Evolutionary conservation across 305 asterid species (phyloP), one percentile per base, ranked within the genome.

Genomic region (Fraxinus floribunda): DNA sequence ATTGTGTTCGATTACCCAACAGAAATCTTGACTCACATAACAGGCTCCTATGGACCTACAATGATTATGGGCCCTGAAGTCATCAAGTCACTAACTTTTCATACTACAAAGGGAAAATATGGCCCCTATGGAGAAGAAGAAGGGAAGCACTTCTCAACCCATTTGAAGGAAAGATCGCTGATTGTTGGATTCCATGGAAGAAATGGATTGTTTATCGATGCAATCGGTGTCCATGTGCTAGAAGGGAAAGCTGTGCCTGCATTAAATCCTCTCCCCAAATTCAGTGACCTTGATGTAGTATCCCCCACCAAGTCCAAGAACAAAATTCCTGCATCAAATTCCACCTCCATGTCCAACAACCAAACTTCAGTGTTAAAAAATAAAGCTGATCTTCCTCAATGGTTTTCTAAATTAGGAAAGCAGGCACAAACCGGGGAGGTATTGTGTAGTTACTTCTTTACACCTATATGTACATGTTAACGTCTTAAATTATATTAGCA

Each of bases 111-210:
- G 81, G 88, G 89, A 8, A 91, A 78, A 77, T 44, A 93, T 16
- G 98, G 98, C 24, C 98, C 98, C 7, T 93, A 87, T 68, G 98
- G 98, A 75, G 97, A 90, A 80, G 97, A 92, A 84, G 85, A 87
- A 24, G 98, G 98, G 7, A 89, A 87, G 44, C 85, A 86, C 76
- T 95, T 95, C 84, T 86, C 93, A 5, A 90, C 94, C 32, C 88
- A 85, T 83, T 83, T 89, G 76, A 90, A 76, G 76, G 93, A 89
- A 75, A 97, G 98, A 64, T 85, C 91, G 5, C 70, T 81, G 35
- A 80, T 95, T 9, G 88, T 95, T 32, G 98, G 98, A n/a, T 86
- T 95, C 76, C 97, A 91, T 73, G 98, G 98, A 55, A 89, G 92
- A 87, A 91, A 85, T 71, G 98, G 98, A n/a, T 78, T 93, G 85